phyloP scores from a whole-genome alignment of 208 protist genomes.

The Trichomonas vaginalis region DNA sequence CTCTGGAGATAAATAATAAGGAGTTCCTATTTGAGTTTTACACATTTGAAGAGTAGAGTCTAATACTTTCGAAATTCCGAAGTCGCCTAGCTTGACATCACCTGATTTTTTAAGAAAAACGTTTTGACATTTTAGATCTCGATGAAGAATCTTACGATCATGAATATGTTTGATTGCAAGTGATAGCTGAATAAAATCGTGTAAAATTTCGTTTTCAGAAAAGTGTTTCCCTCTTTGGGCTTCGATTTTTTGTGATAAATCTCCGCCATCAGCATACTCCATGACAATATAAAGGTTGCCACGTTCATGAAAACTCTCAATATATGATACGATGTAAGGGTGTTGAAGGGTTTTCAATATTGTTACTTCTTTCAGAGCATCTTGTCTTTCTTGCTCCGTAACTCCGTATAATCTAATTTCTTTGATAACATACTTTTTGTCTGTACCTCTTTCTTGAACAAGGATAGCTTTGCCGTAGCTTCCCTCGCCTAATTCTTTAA shows the following conservation, averaged over 20 bases:
- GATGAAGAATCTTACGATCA: slow-evolving; percentile 46
- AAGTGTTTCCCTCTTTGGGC: neutral
- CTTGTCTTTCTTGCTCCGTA: neutral
- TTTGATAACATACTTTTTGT: neutral
- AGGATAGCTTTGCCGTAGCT: neutral
- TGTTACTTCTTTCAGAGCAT: neutral
- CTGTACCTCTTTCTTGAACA: neutral
- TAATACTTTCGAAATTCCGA: slow-evolving; percentile 9
- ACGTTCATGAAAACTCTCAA: neutral
- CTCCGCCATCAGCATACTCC: slow-evolving; percentile 26
- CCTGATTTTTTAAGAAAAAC: slow-evolving; percentile 12
- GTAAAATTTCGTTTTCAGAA: neutral
- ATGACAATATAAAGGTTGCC: slow-evolving; percentile 19
- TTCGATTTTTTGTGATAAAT: slow-evolving; percentile 19
- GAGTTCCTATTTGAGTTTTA: slow-evolving; percentile 16
- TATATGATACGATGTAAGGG: neutral
- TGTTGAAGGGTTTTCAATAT: neutral
- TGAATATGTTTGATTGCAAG: slow-evolving; percentile 47
- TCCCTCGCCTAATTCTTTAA: neutral
- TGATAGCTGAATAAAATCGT: slow-evolving; percentile 34
- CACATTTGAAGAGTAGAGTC: neutral
- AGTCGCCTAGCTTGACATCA: slow-evolving; percentile 19
- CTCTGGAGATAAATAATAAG: slow-evolving; percentile 25
- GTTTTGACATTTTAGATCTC: slow-evolving; percentile 38
- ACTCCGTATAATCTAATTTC: neutral